phyloP scores from a whole-genome alignment of 1,284 basidiomycete species.

The Spongiforma sp. region DNA sequence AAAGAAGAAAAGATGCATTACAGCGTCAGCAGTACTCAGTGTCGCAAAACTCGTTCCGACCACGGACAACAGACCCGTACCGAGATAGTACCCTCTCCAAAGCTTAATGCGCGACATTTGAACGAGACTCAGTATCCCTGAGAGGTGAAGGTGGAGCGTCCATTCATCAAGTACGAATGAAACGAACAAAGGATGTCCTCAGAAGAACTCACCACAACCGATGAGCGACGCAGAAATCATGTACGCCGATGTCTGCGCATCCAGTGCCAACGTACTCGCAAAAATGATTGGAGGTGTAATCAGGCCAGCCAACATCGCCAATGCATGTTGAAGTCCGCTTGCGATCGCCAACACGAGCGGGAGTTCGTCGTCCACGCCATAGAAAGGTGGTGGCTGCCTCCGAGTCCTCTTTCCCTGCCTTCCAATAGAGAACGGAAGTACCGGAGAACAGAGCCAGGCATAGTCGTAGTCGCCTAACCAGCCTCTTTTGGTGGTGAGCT shows the following conservation, averaged over 20 bases:
- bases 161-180: neutral
- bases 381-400: conserved; percentile 67
- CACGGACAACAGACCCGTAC: conserved; percentile 81
- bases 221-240: conserved; percentile 86
- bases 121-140: conserved; percentile 74
- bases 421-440: conserved; percentile 55
- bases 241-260: conserved; percentile 66
- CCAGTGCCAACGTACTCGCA: conserved; percentile 63
- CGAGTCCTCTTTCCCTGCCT: conserved; percentile 34
- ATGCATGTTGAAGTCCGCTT: conserved; percentile 76
- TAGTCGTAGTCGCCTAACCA: conserved; percentile 78
- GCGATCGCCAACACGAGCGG: conserved; percentile 73
- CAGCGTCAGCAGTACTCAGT: conserved; percentile 73
- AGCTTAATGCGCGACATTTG: conserved; percentile 75
- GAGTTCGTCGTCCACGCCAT: conserved; percentile 56
- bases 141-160: neutral
- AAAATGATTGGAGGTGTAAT: conserved; percentile 86
- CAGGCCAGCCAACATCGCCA: conserved; percentile 82
- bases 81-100: conserved; percentile 67
- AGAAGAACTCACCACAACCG: conserved; percentile 61
- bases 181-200: no score
- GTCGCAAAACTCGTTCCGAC: conserved; percentile 90
- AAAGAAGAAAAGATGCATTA: conserved; percentile 37
- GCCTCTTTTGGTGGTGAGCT: conserved; percentile 57
- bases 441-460: conserved; percentile 71